A percentile compares a stretch with the other conserved stretches of the same genome.
Evolutionary conservation across 495 filamentous ascomycete species (phyloP).

Genomic region (Lasiosphaeria ovina): DNA sequence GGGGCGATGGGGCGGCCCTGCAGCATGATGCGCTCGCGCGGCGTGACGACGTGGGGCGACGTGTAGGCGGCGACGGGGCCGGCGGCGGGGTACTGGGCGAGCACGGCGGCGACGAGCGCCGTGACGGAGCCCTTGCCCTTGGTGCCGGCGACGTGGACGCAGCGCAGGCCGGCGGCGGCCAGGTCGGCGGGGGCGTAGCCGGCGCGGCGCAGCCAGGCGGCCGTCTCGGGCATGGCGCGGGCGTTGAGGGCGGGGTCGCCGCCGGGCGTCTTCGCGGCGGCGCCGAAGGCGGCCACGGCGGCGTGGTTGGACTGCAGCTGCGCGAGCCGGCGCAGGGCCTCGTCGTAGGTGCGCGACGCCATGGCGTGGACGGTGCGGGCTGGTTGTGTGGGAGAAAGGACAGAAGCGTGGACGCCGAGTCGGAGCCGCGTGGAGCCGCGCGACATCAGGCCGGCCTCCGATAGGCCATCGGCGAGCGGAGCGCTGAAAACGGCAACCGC

Average conservation of each 20-base stretch:
- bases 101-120: slow-evolving; percentile 45
- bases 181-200: slow-evolving; percentile 57
- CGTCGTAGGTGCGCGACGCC: slow-evolving; percentile 32
- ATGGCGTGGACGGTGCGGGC: slow-evolving; percentile 60
- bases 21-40: slow-evolving; percentile 65
- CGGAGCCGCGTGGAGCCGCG: too few relatives aligned
- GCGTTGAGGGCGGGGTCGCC: slow-evolving; percentile 57
- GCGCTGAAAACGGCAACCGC: too few relatives aligned
- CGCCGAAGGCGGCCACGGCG: slow-evolving; percentile 40
- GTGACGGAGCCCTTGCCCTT: slow-evolving; percentile 61
- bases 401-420: not conserved
- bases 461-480: too few relatives aligned
- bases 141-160: slow-evolving; percentile 61
- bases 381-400: slow-evolving; percentile 71
- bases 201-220: slow-evolving; percentile 71
- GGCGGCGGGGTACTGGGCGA: slow-evolving; percentile 34
- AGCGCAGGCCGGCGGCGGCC: slow-evolving; percentile 25
- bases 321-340: slow-evolving; percentile 54
- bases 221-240: slow-evolving; percentile 80
- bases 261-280: slow-evolving; percentile 11
- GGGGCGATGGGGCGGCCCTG: slow-evolving; percentile 50
- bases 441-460: too few relatives aligned
- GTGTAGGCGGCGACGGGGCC: slow-evolving; percentile 62
- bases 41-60: slow-evolving; percentile 59
- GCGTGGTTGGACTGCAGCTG: slow-evolving; percentile 72